Percentiles rank a stretch among this genome's conserved stretches.
Conservation (phyloP, 1,139 yeast genomes). For the Suhomyces anneliseae region DNA sequence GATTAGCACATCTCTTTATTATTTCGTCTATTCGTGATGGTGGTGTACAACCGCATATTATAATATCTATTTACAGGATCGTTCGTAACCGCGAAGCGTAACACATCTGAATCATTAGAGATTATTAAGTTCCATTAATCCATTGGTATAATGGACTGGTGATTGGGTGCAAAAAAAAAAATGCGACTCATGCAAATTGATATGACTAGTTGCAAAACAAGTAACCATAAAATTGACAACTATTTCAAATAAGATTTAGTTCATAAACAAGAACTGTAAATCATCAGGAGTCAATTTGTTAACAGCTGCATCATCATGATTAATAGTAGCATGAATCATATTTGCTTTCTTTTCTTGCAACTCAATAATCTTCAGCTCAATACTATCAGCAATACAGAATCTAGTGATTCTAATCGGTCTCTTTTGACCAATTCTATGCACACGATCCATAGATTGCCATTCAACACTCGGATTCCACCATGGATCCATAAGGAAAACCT, state of each 20-base stretch:
- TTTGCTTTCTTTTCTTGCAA: constrained; percentile 95
- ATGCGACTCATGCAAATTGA: too few relatives aligned
- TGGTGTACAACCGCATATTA: too few relatives aligned
- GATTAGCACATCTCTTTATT: too few relatives aligned
- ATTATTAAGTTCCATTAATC: too few relatives aligned
- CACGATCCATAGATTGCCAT: constrained; percentile 98
- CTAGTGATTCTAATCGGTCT: constrained; percentile 93
- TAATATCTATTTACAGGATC: too few relatives aligned
- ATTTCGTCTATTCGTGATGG: too few relatives aligned
- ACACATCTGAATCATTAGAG: too few relatives aligned
- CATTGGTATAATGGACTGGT: too few relatives aligned
- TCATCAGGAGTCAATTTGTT: constrained; percentile 88
- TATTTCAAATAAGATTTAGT: constrained; percentile 28
- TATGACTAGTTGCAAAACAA: too few relatives aligned
- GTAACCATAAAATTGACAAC: not conserved
- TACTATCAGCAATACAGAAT: constrained; percentile 92
- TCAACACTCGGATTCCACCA: constrained; percentile 99
- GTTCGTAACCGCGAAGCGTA: too few relatives aligned
- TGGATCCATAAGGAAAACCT: constrained; percentile 91
- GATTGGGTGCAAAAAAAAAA: too few relatives aligned
- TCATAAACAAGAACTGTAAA: constrained; percentile 86
- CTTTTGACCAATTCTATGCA: constrained; percentile 94
- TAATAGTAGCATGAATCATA: constrained; percentile 96
- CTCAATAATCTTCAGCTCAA: constrained; percentile 93
- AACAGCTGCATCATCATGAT: constrained; percentile 87